Conservation (phyloP, 306 rosid species). For the Canavalia ensiformis region DNA sequence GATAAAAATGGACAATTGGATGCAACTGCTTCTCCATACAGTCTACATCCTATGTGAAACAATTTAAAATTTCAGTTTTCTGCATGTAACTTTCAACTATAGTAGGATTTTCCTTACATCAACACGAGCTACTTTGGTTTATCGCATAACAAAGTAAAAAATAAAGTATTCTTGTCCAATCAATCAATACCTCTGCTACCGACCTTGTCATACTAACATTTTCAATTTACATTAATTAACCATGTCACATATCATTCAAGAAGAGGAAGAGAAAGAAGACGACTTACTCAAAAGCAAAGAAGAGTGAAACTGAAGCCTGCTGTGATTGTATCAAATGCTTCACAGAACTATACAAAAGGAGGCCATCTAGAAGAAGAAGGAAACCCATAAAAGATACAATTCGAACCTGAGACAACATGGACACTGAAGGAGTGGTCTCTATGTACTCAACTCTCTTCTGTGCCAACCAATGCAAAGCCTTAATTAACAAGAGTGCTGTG, state of each 20-base stretch:
- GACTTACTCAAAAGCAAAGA: constrained; percentile 96
- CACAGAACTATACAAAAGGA: constrained; percentile 75
- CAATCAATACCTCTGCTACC: not conserved
- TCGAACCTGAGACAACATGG: constrained; percentile 81
- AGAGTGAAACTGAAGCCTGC: constrained; percentile 92
- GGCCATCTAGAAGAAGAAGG: constrained; percentile 81
- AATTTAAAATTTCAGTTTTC: not conserved
- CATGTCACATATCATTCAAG: constrained; percentile 4
- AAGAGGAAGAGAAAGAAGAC: constrained; percentile 42
- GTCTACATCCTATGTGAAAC: not conserved
- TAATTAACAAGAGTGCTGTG: constrained; percentile 81
- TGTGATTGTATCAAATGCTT: constrained; percentile 66
- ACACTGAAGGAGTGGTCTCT: constrained; percentile 95
- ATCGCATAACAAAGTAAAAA: not conserved
- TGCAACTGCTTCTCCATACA: no score
- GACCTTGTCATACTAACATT: not conserved
- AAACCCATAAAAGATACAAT: constrained; percentile 95
- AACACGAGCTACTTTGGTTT: constrained; percentile 26
- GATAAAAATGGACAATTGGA: no score
- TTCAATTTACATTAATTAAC: constrained; percentile 4
- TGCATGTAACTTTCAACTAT: not conserved
- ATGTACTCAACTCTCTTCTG: constrained; percentile 98
- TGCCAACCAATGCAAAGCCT: constrained; percentile 98
- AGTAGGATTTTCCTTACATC: not conserved
- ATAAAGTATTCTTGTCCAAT: constrained; percentile 8